A percentile compares a stretch with the other conserved stretches of the same genome.
Conservation (phyloP, 129 eudicot species). For the Centella asiatica region DNA sequence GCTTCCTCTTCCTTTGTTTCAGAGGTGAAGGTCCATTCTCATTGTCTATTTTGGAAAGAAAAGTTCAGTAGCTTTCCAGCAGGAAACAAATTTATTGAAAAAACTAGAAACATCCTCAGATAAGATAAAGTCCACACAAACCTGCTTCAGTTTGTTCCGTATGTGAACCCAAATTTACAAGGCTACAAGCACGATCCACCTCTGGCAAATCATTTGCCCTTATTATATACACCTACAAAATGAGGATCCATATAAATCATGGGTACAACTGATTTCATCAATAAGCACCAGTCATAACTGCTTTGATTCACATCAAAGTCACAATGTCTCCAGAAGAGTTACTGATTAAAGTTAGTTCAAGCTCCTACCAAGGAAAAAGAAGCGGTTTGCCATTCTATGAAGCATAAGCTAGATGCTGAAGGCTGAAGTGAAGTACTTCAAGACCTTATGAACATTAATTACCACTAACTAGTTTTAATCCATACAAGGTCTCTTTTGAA, state of each 20-base stretch:
- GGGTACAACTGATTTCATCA: not conserved
- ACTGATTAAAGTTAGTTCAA: too few species aligned
- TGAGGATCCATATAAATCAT: not conserved
- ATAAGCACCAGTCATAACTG: not conserved
- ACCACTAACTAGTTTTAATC: not conserved
- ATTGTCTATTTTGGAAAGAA: slow-evolving; percentile 1
- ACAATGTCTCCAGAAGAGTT: too few species aligned
- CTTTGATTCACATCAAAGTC: too few species aligned
- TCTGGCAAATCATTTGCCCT: slow-evolving; percentile 47
- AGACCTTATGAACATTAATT: too few species aligned
- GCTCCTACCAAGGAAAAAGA: too few species aligned
- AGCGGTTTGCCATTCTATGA: not conserved
- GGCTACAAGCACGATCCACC: slow-evolving; percentile 53
- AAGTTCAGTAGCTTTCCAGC: not conserved
- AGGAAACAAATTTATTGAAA: not conserved
- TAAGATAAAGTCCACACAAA: slow-evolving; percentile 14
- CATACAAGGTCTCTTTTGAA: not conserved
- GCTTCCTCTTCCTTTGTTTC: slow-evolving; percentile 32
- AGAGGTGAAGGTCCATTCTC: slow-evolving; percentile 17
- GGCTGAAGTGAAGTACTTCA: too few species aligned
- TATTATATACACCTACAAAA: slow-evolving; percentile 43
- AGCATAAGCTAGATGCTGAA: not conserved
- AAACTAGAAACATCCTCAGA: not conserved
- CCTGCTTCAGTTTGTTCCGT: slow-evolving; percentile 38
- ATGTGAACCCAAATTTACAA: slow-evolving; percentile 28